Base-by-base conservation (phyloP, 169 alveolate species). In the Theileria annulata region DNA sequence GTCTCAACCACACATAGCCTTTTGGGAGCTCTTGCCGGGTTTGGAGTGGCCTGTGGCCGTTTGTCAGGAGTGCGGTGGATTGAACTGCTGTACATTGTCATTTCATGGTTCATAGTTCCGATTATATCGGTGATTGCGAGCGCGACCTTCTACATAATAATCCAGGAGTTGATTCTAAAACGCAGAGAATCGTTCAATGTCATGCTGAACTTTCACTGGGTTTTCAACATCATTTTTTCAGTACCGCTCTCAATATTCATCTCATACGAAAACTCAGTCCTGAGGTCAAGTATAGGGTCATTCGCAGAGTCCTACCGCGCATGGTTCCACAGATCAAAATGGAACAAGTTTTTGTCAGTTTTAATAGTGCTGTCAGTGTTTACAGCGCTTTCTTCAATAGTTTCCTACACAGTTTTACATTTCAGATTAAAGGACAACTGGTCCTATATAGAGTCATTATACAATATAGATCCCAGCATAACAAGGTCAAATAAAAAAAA, bases 1-100 rank as follows among this genome's bases (percentile, higher is more conserved):
- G 97, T 94, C 3, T 94, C 97, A n/a, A 94, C 97, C 13, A 92
- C 97, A 12, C 97, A 92, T 67, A 77, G 95, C 59, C 91, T 94
- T 49, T 71, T 94, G 13, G 96, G 96, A 5, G 92, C 95, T 6
- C 80, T 94, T 28, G 75, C 92, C n/a, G 96, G 96, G 15, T 88
- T 92, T 78, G 96, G 96, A 25, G 66, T 94, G 48, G 93, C 94
- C 17, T 75, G 95, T 21, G 95, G 96, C 0, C 69, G 88, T 17
- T 62, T 64, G 4, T 66, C 86, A 15, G 91, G 95, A 9, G 80
- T 94, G 23, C 69, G 85, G 33, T 94, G 97, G 97, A 54, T 27
- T 27, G 79, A 87, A 72, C 70, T 94, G 75, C 80, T 80, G 58
- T 69, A 80, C 51, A 88, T 94, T 21, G 69, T 92, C 33, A 69